phyloP scores from a whole-genome alignment of 768 basidiomycete species.

The Tephrocybe sp. region DNA sequence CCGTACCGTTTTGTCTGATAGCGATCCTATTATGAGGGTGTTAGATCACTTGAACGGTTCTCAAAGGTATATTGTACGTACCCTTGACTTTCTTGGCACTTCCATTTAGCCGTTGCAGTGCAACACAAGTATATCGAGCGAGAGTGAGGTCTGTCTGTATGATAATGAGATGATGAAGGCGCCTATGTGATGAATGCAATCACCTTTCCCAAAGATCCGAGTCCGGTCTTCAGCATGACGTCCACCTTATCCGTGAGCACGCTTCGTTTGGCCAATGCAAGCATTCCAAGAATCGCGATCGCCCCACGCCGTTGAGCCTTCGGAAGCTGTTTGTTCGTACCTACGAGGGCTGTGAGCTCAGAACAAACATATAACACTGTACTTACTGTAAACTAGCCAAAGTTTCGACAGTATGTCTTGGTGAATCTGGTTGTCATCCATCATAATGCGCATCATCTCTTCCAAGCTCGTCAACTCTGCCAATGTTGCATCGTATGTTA shows the following conservation, averaged over 20 bases:
- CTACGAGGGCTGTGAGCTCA: conserved; percentile 34
- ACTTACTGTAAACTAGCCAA: conserved; percentile 94
- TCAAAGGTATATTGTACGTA: conserved; percentile 22
- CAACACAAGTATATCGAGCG: conserved; percentile 91
- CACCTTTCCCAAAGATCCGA: conserved; percentile 84
- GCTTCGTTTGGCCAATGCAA: conserved; percentile 81
- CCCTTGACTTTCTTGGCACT: conserved; percentile 98
- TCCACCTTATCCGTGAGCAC: conserved; percentile 79
- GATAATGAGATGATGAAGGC: neutral
- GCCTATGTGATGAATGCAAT: neutral
- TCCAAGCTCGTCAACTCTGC: conserved; percentile 96
- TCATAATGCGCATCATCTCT: conserved; percentile 95
- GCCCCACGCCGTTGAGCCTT: conserved; percentile 88
- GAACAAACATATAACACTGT: neutral
- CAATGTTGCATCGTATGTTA: conserved; percentile 88
- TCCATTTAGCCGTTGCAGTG: conserved; percentile 87
- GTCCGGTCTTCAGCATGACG: conserved; percentile 77
- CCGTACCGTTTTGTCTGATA: conserved; percentile 81
- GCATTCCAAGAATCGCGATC: conserved; percentile 96
- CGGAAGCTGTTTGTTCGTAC: conserved; percentile 71
- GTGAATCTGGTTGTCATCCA: conserved; percentile 84
- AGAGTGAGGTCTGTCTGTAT: conserved; percentile 80
- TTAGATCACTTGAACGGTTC: neutral
- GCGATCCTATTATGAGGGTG: conserved; percentile 56
- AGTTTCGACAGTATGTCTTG: conserved; percentile 84